Percentiles rank a stretch among this genome's conserved stretches.
Conservation (phyloP, 2,329 filamentous ascomycete genomes). For the Penicillium expansum region DNA sequence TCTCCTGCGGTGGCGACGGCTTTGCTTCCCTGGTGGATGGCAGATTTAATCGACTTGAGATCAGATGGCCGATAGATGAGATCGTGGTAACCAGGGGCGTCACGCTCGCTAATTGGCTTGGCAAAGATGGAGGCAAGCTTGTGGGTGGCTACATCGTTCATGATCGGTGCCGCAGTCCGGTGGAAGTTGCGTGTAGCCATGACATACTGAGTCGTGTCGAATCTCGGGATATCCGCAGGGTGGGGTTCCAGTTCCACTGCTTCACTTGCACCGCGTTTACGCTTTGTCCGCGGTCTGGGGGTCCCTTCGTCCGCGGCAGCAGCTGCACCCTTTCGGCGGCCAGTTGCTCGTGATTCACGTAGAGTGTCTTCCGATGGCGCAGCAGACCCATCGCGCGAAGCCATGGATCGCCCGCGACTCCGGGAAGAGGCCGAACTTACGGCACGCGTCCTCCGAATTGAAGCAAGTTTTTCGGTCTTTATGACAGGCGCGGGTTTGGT, state of each 20-base stretch:
- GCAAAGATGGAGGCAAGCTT: conserved; percentile 78
- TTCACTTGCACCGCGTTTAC: conserved; percentile 42
- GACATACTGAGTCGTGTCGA: conserved; percentile 37
- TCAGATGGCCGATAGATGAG: conserved; percentile 74
- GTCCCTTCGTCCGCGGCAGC: conserved; percentile 27
- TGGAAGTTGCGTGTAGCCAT: conserved; percentile 51
- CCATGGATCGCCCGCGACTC: conserved; percentile 37
- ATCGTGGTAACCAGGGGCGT: conserved; percentile 72
- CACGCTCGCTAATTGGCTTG: conserved; percentile 68
- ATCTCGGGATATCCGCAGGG: conserved; percentile 27
- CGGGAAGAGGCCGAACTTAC: conserved; percentile 36
- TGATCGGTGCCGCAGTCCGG: conserved; percentile 67
- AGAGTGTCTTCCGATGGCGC: conserved; percentile 25
- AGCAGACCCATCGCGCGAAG: conserved; percentile 34
- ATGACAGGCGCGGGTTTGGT: conserved; percentile 17
- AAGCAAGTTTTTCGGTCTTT: conserved; percentile 29
- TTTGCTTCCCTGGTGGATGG: conserved; percentile 55
- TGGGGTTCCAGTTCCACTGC: conserved; percentile 29
- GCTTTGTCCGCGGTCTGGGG: conserved; percentile 35
- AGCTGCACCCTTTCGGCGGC: conserved; percentile 28
- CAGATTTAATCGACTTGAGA: conserved; percentile 72
- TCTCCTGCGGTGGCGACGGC: conserved; percentile 46
- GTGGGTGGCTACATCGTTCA: conserved; percentile 74
- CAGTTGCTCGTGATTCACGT: conserved; percentile 21
- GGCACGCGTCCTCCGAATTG: conserved; percentile 31